Percentiles rank a stretch among this genome's conserved stretches.
Conservation (phyloP, 2,329 filamentous ascomycete species). For the Fusarium cicatricum region DNA sequence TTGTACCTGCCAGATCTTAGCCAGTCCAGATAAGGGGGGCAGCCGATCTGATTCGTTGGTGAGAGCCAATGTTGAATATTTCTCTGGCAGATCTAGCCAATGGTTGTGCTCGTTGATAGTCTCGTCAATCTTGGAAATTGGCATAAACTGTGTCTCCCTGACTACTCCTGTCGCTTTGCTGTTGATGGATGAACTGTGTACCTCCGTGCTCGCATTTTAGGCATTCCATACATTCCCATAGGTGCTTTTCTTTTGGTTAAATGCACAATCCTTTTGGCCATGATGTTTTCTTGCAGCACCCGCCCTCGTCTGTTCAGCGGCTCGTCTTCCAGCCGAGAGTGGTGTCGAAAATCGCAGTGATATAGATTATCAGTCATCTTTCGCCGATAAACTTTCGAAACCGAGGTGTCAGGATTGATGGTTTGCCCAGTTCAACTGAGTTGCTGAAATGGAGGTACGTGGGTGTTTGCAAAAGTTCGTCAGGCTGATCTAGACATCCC, state of each 20-base stretch:
- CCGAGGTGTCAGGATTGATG: background rate
- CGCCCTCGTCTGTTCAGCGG: background rate
- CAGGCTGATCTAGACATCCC: background rate
- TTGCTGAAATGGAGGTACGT: background rate
- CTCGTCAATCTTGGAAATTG: background rate
- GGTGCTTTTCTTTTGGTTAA: background rate
- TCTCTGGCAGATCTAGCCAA: background rate
- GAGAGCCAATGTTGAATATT: background rate
- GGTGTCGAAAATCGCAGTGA: background rate
- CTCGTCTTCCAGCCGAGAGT: background rate
- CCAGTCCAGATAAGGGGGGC: background rate
- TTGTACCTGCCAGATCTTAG: background rate
- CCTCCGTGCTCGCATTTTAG: background rate
- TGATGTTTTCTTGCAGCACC: background rate
- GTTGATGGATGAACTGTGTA: background rate
- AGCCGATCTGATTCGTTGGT: background rate
- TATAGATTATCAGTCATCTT: background rate
- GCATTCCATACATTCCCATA: background rate
- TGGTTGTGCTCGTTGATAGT: background rate
- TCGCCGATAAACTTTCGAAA: background rate
- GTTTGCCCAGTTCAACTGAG: background rate
- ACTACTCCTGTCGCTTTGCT: background rate
- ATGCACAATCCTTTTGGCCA: background rate
- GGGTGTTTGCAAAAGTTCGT: no score
- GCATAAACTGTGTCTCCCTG: background rate